These are phyloP conservation scores for Saxophila tyrrhenica DNA, from an alignment of 495 filamentous ascomycete species.

Conservation along the genomic window DNA sequence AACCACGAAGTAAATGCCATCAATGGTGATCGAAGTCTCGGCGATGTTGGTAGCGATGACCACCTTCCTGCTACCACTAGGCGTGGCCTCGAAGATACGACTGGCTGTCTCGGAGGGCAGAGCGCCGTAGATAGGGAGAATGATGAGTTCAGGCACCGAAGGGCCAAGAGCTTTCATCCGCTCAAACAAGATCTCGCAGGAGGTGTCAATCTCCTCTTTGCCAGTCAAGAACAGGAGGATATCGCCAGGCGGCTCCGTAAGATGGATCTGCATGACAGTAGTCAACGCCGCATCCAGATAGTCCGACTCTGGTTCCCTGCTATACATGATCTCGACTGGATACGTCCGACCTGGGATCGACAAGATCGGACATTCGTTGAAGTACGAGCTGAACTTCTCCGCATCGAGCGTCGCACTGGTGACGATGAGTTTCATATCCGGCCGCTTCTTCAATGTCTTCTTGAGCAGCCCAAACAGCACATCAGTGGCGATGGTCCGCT, in stretches of 20 bases:
- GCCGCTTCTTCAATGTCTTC: conserved; percentile 75
- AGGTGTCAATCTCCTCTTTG: conserved; percentile 95
- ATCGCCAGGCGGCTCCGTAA: conserved; percentile 81
- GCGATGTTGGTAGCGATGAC: conserved; percentile 99
- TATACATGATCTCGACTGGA: conserved; percentile 92
- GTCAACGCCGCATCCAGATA: conserved; percentile 92
- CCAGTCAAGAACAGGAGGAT: conserved; percentile 94
- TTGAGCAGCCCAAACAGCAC: conserved; percentile 90
- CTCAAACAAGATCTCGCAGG: conserved; percentile 84
- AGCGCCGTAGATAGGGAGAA: conserved; percentile 89
- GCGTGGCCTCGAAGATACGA: conserved; percentile 86
- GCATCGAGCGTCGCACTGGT: conserved; percentile 94
- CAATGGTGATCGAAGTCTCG: conserved; percentile 95
- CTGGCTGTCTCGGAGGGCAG: conserved; percentile 91
- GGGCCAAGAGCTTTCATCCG: conserved; percentile 93
- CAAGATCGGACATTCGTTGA: conserved; percentile 89
- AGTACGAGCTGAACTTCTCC: conserved; percentile 93
- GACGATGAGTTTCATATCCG: conserved; percentile 88
- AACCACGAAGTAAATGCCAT: conserved; percentile 93
- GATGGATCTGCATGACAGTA: conserved; percentile 96
- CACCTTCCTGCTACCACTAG: conserved; percentile 79
- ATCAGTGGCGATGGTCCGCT: conserved; percentile 92
- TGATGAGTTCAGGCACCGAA: conserved; percentile 80
- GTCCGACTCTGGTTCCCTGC: conserved; percentile 85
- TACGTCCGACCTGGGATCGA: conserved; percentile 90